A percentile compares a stretch with the other conserved stretches of the same genome.
These are phyloP conservation scores for Musa beccarii DNA, from an alignment of 176 grass and related monocot genomes.

Conservation along the genomic window DNA sequence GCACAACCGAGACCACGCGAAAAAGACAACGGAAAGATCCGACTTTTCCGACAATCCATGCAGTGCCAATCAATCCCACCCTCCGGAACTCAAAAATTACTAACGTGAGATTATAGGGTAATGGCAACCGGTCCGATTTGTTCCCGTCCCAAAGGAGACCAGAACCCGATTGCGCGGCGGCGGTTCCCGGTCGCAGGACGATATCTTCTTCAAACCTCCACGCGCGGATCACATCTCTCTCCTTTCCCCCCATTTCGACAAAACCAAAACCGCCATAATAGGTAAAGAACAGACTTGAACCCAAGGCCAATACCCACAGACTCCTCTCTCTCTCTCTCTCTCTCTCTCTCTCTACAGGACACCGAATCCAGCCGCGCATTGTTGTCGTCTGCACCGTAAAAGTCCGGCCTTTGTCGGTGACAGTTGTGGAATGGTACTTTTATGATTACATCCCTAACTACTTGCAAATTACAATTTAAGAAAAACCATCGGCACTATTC, in stretches of 20 bases:
- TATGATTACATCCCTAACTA: no score
- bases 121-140: no score
- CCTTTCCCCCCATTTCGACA: neutral
- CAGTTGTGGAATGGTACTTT: no score
- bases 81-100: neutral
- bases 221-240: neutral
- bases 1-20: no score
- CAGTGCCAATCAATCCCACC: no score
- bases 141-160: no score
- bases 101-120: neutral
- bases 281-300: neutral
- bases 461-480: no score
- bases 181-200: neutral
- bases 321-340: neutral
- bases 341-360: neutral
- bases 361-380: neutral
- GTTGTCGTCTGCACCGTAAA: no score
- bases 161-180: no score
- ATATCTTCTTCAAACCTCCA: neutral
- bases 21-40: no score
- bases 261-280: slow-evolving; percentile 1
- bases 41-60: neutral
- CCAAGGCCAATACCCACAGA: neutral
- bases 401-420: no score
- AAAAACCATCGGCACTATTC: no score